Conservation (phyloP, 805 yeast genomes). For the Lipomyces starkeyi region DNA sequence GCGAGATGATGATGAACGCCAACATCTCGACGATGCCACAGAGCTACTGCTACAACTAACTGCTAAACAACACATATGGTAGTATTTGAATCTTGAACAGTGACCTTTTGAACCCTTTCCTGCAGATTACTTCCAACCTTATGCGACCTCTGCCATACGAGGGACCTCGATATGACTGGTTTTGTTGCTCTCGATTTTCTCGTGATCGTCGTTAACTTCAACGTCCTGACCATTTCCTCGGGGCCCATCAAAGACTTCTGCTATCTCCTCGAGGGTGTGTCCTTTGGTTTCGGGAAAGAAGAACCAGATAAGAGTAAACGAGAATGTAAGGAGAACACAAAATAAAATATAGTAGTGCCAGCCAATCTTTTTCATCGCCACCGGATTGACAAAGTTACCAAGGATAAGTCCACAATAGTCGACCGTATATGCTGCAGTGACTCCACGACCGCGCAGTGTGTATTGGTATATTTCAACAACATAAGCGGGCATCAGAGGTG, state of each 20-base stretch:
- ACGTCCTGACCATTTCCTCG: no score
- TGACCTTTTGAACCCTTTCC: no score
- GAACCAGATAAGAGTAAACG: conserved; percentile 45
- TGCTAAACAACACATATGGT: no score
- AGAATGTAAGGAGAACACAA: conserved; percentile 48
- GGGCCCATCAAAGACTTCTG: conserved; percentile 35
- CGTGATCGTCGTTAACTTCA: no score
- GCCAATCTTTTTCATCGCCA: conserved; percentile 51
- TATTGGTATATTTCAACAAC: conserved; percentile 45
- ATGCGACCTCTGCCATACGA: no score
- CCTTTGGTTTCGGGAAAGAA: conserved; percentile 54
- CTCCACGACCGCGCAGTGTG: conserved; percentile 49
- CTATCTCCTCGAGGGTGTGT: conserved; percentile 53
- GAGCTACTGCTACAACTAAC: no score
- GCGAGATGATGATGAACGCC: no score
- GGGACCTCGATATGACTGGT: no score
- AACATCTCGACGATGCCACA: no score
- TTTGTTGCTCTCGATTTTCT: no score
- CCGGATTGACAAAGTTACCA: conserved; percentile 47
- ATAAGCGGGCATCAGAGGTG: conserved; percentile 55
- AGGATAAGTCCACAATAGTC: conserved; percentile 21
- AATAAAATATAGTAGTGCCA: conserved; percentile 56
- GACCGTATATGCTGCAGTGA: conserved; percentile 37
- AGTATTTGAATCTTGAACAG: no score
- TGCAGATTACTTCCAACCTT: no score